phyloP scores from a whole-genome alignment of 192 early-diverging fungal species.

The Umbelopsis sp. region DNA sequence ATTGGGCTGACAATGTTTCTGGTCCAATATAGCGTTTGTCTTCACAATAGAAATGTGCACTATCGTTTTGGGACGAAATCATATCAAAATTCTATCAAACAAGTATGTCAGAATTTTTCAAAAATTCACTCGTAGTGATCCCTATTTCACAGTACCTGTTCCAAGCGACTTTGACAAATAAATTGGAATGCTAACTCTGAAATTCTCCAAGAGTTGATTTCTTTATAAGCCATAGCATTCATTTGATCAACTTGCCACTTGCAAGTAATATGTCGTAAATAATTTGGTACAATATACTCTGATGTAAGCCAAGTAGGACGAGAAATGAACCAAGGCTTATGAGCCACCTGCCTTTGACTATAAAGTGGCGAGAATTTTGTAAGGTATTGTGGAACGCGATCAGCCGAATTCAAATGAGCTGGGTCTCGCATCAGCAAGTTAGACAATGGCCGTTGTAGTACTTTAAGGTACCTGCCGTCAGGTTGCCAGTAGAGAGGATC shows the following conservation, averaged over 20 bases:
- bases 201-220: slow-evolving; percentile 39
- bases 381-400: slow-evolving; percentile 11
- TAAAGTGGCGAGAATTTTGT: slow-evolving; percentile 9
- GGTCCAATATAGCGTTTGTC: slow-evolving; percentile 22
- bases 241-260: slow-evolving; percentile 53
- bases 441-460: slow-evolving; percentile 45
- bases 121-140: neutral
- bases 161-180: slow-evolving; percentile 48
- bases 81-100: slow-evolving; percentile 35
- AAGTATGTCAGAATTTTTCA: neutral
- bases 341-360: slow-evolving; percentile 8
- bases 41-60: slow-evolving; percentile 54
- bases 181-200: slow-evolving; percentile 55
- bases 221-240: slow-evolving; percentile 32
- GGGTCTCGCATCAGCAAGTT: slow-evolving; percentile 49
- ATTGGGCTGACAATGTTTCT: slow-evolving; percentile 44
- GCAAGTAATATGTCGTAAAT: slow-evolving; percentile 51
- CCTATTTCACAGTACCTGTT: slow-evolving; percentile 32
- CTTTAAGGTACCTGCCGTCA: slow-evolving; percentile 10
- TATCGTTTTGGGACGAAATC: slow-evolving; percentile 38
- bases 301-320: slow-evolving; percentile 31
- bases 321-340: slow-evolving; percentile 34
- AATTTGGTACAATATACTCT: slow-evolving; percentile 52
- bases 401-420: slow-evolving; percentile 25
- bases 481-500: neutral